Percentiles rank a stretch among this genome's conserved stretches.
phyloP scores from a whole-genome alignment of 2,329 filamentous ascomycete species.

The Periglandula ipomoeae region DNA sequence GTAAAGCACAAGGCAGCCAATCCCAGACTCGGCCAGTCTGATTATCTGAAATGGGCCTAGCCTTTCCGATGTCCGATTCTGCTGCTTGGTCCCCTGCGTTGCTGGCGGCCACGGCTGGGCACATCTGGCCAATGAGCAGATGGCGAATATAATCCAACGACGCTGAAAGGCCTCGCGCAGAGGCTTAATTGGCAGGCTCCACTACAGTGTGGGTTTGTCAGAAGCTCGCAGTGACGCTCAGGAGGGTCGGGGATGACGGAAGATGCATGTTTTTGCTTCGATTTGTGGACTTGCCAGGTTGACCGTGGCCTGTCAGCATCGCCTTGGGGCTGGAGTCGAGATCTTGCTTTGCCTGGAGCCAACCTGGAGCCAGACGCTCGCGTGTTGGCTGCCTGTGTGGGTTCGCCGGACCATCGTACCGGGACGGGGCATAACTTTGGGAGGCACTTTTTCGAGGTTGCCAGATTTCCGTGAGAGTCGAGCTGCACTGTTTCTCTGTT shows the following conservation, averaged over 20 bases:
- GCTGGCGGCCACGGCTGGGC: neutral
- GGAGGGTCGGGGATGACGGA: constrained; percentile 5
- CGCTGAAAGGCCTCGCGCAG: constrained; percentile 5
- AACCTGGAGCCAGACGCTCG: neutral
- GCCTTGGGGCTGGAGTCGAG: neutral
- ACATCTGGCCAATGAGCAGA: constrained; percentile 9
- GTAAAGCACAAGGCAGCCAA: neutral
- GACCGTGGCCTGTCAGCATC: neutral
- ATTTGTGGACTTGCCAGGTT: constrained; percentile 1
- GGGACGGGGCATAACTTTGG: neutral
- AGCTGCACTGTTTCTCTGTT: neutral
- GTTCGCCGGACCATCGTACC: neutral
- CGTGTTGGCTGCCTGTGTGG: neutral
- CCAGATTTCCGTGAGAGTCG: neutral
- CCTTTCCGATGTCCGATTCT: constrained; percentile 13
- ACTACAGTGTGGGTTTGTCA: neutral
- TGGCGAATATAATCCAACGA: constrained; percentile 10
- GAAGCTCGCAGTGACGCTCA: constrained; percentile 5
- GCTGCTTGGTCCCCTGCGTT: constrained; percentile 9
- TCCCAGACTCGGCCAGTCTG: neutral
- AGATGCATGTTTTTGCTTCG: neutral
- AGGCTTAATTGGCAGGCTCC: constrained; percentile 1
- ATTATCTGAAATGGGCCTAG: constrained; percentile 11
- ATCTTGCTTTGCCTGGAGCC: too few species aligned
- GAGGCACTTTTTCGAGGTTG: neutral